Evolutionary conservation across 768 basidiomycete species (phyloP), one percentile per base, ranked within the genome.

Genomic region (Pleurotus djamor): DNA sequence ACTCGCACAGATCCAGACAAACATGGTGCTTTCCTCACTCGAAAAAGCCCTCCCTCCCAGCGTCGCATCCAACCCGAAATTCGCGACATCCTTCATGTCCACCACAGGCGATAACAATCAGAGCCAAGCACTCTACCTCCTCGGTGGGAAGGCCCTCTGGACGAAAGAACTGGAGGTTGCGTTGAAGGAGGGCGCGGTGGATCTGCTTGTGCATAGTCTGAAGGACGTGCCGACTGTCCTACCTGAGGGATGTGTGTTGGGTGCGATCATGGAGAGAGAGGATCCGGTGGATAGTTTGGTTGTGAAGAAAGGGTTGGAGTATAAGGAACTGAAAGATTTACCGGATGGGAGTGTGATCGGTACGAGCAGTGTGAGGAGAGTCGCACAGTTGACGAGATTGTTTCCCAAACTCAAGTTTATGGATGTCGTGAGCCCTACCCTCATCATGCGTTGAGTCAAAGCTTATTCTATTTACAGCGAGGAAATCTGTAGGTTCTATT

Each of bases 91-190:
- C 13, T 83, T 81, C 67, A 81, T 82, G 72, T 61, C 78, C 3
- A 88, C 88, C 17, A 94, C 85, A 75, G 68, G 96, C 79, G 96
- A 98, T 76, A 90, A 91, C 67, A 95, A 97, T 67, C 93, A 96
- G 72, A 85, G 88, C 1, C 89, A 93, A 63, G 84, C 85, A 2
- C 78, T 97, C 14, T 96, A 96, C 73, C 79, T 95, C 7, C 76
- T 97, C 13, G 94, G 94, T 41, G 94, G 92, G n/a, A 94, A 93
- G 69, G 83, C 91, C 0, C 73, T 98, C 33, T 99, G 97, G 97
- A 99, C 97, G 38, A 92, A 94, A 66, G 96, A 98, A 66, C 86
- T 99, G 57, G 97, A 99, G 70, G 89, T 91, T 16, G 87, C 86
- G 47, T 76, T 99, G 61, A 79, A 85, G 57, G 80, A 87, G 47